phyloP scores from a whole-genome alignment of 768 basidiomycete genomes.

The Filobasidium floriforme region DNA sequence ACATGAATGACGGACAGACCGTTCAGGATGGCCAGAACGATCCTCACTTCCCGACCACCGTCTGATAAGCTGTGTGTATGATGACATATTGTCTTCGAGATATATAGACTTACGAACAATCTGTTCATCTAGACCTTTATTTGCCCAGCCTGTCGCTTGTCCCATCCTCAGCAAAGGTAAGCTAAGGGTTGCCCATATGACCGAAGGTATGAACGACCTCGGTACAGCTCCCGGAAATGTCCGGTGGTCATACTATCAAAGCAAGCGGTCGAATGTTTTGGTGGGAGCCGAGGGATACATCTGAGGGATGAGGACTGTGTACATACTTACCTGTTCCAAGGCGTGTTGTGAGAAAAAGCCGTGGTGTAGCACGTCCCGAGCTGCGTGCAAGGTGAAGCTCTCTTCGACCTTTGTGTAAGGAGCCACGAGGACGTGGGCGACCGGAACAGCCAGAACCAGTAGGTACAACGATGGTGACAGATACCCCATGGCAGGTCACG shows the following conservation, averaged over 20 bases:
- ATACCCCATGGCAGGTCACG: too few relatives aligned
- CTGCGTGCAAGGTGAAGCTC: conserved; percentile 87
- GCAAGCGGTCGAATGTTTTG: not conserved
- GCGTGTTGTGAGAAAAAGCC: conserved; percentile 46
- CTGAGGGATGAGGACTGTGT: not conserved
- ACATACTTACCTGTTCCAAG: conserved; percentile 5
- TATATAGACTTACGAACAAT: too few relatives aligned
- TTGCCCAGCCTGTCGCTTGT: not conserved
- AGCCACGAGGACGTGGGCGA: conserved; percentile 46
- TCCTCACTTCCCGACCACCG: conserved; percentile 54
- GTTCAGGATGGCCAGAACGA: conserved; percentile 62
- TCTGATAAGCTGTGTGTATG: too few relatives aligned
- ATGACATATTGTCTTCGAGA: too few relatives aligned
- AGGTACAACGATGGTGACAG: not conserved
- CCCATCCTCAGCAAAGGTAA: conserved; percentile 48
- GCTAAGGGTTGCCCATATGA: conserved; percentile 58
- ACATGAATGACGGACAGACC: conserved; percentile 59
- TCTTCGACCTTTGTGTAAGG: conserved; percentile 98
- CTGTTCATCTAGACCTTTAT: not conserved
- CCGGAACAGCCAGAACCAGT: not conserved
- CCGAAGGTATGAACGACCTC: conserved; percentile 71
- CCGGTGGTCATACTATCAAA: conserved; percentile 75
- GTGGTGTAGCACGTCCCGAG: conserved; percentile 76
- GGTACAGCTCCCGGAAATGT: conserved; percentile 83
- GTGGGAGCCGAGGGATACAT: not conserved